These are phyloP conservation scores for Helicocarpus griseus DNA, from an alignment of 2,329 filamentous ascomycete species.

Conservation along the genomic window DNA sequence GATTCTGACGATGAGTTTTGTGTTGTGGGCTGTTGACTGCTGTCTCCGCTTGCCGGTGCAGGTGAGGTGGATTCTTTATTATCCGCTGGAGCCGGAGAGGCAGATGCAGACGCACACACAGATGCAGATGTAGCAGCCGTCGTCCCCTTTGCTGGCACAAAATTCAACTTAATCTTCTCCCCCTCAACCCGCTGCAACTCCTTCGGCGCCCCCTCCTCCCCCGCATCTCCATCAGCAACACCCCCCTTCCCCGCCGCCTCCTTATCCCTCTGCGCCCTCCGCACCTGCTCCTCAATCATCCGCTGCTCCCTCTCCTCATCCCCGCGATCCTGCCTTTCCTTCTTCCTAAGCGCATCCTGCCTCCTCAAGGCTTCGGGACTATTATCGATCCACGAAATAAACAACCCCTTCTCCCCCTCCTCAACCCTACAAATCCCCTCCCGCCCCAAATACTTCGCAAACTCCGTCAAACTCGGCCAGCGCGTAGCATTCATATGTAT, in stretches of 20 bases:
- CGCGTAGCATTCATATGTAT: conserved; percentile 90
- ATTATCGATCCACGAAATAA: conserved; percentile 85
- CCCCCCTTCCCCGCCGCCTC: conserved; percentile 11
- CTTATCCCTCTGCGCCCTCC: conserved; percentile 44
- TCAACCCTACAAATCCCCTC: conserved; percentile 86
- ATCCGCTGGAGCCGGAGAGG: not conserved
- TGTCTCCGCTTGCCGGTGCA: not conserved
- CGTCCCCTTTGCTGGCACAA: conserved; percentile 3
- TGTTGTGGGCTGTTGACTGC: not conserved
- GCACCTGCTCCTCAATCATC: conserved; percentile 79
- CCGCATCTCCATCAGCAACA: not conserved
- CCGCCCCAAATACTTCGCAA: conserved; percentile 73
- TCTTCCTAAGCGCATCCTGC: conserved; percentile 69
- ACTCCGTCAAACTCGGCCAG: conserved; percentile 81
- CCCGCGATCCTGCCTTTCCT: conserved; percentile 78
- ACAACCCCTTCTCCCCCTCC: conserved; percentile 77
- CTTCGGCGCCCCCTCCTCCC: conserved; percentile 2
- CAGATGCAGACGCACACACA: not conserved
- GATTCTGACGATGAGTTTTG: not conserved
- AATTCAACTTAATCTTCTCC: conserved; percentile 13
- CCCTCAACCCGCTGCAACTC: conserved; percentile 11
- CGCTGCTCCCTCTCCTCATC: conserved; percentile 85
- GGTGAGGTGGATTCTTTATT: not conserved
- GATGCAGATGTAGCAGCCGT: not conserved
- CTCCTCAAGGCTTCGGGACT: conserved; percentile 73